Evolutionary conservation across 768 basidiomycete species (phyloP).

Genomic region (Cyclocybe aegerita): DNA sequence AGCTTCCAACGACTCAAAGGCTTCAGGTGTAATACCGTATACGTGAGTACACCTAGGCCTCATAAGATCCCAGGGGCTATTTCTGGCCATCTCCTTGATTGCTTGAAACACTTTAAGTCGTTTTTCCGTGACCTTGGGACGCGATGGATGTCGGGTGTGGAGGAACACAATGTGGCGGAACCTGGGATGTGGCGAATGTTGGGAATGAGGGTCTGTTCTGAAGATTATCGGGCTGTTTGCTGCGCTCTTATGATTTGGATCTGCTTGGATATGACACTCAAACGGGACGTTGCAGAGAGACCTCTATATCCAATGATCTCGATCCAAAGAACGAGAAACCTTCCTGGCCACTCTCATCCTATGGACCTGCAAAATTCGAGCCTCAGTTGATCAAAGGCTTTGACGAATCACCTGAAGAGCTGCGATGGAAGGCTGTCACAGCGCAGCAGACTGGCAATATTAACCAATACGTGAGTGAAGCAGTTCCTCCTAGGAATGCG

Average conservation of each 20-base stretch:
- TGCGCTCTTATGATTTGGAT: conserved; percentile 20
- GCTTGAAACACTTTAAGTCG: too few species aligned
- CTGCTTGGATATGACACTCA: neutral
- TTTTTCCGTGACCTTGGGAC: too few species aligned
- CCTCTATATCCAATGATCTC: conserved; percentile 65
- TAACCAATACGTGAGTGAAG: conserved; percentile 67
- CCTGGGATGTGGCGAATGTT: too few species aligned
- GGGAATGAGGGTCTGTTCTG: too few species aligned
- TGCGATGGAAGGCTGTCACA: conserved; percentile 61
- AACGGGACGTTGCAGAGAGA: conserved; percentile 39
- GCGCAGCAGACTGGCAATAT: conserved; percentile 54
- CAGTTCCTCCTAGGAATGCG: neutral
- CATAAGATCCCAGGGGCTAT: too few species aligned
- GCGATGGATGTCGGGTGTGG: too few species aligned
- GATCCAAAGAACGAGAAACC: conserved; percentile 64
- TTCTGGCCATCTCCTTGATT: too few species aligned
- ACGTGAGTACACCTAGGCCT: too few species aligned
- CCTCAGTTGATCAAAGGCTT: conserved; percentile 60
- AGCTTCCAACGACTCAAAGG: too few species aligned
- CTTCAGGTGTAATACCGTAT: too few species aligned
- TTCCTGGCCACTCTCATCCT: conserved; percentile 76
- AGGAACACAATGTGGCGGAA: too few species aligned
- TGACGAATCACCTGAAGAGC: conserved; percentile 79
- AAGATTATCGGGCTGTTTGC: conserved; percentile 34
- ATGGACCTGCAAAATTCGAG: conserved; percentile 75